A percentile compares a stretch with the other conserved stretches of the same genome.
Evolutionary conservation across 2,329 filamentous ascomycete genomes (phyloP).

Genomic region (Phoma sp.): DNA sequence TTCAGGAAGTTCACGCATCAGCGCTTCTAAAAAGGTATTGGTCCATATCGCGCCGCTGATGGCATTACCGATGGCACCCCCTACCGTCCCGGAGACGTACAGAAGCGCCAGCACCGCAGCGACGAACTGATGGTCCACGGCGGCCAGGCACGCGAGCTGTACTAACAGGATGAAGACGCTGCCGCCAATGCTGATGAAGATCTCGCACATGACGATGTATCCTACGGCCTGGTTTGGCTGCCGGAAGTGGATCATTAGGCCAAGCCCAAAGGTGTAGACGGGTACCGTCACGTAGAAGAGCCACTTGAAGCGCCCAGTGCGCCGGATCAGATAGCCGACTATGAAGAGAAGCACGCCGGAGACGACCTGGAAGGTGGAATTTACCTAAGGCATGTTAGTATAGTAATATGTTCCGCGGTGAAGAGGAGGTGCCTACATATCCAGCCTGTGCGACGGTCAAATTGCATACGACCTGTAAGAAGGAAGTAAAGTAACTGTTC

Average conservation of each 20-base stretch:
- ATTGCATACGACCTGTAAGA: conserved; percentile 65
- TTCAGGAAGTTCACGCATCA: conserved; percentile 49
- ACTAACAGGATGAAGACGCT: conserved; percentile 63
- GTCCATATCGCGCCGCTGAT: conserved; percentile 68
- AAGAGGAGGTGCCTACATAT: conserved; percentile 36
- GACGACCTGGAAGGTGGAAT: conserved; percentile 63
- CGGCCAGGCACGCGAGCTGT: conserved; percentile 57
- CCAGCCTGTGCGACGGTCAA: conserved; percentile 62
- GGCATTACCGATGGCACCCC: conserved; percentile 63
- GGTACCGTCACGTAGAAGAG: conserved; percentile 64
- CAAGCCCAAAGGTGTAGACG: conserved; percentile 67
- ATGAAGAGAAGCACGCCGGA: conserved; percentile 62
- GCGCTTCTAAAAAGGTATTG: conserved; percentile 53
- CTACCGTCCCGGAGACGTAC: conserved; percentile 65
- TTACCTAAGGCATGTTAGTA: not conserved
- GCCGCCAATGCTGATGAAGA: conserved; percentile 43
- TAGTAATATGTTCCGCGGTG: no score
- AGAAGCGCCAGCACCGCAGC: conserved; percentile 67
- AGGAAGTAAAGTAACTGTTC: conserved; percentile 60
- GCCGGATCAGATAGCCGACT: conserved; percentile 52
- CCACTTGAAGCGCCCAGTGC: conserved; percentile 62
- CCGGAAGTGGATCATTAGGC: conserved; percentile 56
- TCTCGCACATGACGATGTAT: conserved; percentile 20
- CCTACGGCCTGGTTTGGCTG: conserved; percentile 44
- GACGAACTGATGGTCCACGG: conserved; percentile 59